Conservation (phyloP, 2,329 filamentous ascomycete genomes). For the Penicillium occitanis region DNA sequence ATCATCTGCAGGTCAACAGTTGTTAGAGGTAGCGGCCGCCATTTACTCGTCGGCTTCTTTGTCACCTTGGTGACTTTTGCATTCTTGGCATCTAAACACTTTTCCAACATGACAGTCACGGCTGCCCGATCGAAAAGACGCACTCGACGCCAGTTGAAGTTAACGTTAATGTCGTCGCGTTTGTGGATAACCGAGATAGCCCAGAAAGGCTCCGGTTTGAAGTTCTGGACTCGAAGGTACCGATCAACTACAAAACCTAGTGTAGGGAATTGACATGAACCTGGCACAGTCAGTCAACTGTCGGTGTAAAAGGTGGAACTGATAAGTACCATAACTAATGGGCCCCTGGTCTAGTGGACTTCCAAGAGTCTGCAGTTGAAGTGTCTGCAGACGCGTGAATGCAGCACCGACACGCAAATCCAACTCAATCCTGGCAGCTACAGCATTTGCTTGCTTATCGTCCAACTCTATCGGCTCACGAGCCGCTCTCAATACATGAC, state of each 20-base stretch:
- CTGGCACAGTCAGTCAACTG: slow-evolving; percentile 43
- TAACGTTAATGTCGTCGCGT: slow-evolving; percentile 74
- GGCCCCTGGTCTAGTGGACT: slow-evolving; percentile 63
- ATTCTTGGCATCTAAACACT: slow-evolving; percentile 71
- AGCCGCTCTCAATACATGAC: slow-evolving; percentile 83
- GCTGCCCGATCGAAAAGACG: slow-evolving; percentile 85
- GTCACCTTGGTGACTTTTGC: slow-evolving; percentile 82
- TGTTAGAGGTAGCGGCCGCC: slow-evolving; percentile 88
- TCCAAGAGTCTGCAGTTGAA: slow-evolving; percentile 71
- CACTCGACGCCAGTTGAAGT: slow-evolving; percentile 78
- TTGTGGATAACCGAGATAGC: slow-evolving; percentile 79
- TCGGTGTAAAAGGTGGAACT: slow-evolving; percentile 1
- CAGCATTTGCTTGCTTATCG: slow-evolving; percentile 81
- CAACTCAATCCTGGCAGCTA: slow-evolving; percentile 84
- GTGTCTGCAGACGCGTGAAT: slow-evolving; percentile 85
- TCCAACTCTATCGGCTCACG: slow-evolving; percentile 75
- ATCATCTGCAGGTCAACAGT: slow-evolving; percentile 97
- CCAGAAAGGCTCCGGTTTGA: slow-evolving; percentile 92
- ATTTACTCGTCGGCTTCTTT: slow-evolving; percentile 89
- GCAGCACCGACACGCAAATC: slow-evolving; percentile 89
- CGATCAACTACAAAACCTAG: slow-evolving; percentile 95
- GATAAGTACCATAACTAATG: slow-evolving; percentile 72
- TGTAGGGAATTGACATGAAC: slow-evolving; percentile 94
- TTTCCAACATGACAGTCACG: slow-evolving; percentile 79
- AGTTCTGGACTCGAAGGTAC: slow-evolving; percentile 91